Percentiles rank a stretch among this genome's conserved stretches.
These are phyloP conservation scores for Berberis thunbergii DNA, from an alignment of 164 flowering plant species.

Conservation along the genomic window DNA sequence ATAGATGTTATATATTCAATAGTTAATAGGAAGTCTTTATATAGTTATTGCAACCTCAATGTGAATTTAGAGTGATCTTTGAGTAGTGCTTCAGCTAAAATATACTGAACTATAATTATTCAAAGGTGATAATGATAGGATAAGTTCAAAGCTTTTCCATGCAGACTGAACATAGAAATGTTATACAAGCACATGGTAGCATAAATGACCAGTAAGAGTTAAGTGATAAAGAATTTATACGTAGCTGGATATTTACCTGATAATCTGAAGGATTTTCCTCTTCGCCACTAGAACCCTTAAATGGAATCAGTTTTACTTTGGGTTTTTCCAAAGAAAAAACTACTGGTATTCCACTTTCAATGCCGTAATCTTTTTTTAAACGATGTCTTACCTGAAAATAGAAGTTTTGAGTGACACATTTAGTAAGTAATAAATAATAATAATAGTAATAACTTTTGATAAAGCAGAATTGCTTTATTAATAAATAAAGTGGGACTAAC, in stretches of 20 bases:
- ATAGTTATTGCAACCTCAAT: no score
- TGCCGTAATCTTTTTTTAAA: slow-evolving; percentile 67
- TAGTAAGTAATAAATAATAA: not conserved
- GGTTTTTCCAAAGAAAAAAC: slow-evolving; percentile 96
- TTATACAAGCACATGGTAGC: not conserved
- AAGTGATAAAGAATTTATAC: not conserved
- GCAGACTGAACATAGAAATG: not conserved
- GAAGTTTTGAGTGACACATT: not conserved
- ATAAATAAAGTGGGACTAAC: no score
- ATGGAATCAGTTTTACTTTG: slow-evolving; percentile 86
- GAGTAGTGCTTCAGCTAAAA: no score
- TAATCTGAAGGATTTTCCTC: slow-evolving; percentile 92
- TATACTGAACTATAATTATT: no score
- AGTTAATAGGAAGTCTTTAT: no score
- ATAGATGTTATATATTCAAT: no score
- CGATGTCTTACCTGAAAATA: slow-evolving; percentile 69
- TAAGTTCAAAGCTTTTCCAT: not conserved
- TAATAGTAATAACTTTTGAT: no score
- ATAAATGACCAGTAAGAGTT: not conserved
- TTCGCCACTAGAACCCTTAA: slow-evolving; percentile 70
- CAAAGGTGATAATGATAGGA: not conserved
- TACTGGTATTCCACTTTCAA: slow-evolving; percentile 93
- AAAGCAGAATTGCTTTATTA: no score
- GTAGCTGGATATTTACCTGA: slow-evolving; percentile 39
- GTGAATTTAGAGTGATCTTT: no score